Conservation (phyloP, 2,329 filamentous ascomycete species). For the Aspergillus hortae region DNA sequence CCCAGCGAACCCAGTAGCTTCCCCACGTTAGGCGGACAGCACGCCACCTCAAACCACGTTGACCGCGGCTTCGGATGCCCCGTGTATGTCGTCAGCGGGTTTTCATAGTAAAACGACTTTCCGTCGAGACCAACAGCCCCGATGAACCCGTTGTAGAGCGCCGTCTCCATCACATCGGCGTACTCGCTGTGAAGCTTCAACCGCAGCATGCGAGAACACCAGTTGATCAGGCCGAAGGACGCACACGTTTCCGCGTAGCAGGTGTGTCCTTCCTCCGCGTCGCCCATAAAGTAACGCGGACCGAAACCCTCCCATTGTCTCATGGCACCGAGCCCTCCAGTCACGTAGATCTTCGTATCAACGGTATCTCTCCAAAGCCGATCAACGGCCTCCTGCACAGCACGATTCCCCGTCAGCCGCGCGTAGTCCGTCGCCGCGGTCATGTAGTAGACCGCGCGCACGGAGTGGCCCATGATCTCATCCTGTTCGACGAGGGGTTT, state of each 20-base stretch:
- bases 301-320: conserved; percentile 48
- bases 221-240: conserved; percentile 58
- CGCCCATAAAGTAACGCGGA: conserved; percentile 56
- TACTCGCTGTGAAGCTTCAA: conserved; percentile 52
- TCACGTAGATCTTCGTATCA: background rate
- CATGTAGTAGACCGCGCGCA: conserved; percentile 59
- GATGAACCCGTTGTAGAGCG: conserved; percentile 59
- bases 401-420: conserved; percentile 25
- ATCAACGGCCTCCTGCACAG: conserved; percentile 47
- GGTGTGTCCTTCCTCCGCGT: conserved; percentile 58
- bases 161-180: conserved; percentile 59
- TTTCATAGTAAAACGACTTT: conserved; percentile 59
- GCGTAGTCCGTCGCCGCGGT: conserved; percentile 57
- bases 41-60: conserved; percentile 59
- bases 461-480: conserved; percentile 55
- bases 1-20: conserved; percentile 48
- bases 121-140: conserved; percentile 56
- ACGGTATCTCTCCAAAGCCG: background rate
- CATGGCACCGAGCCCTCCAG: background rate
- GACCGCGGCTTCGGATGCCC: conserved; percentile 48
- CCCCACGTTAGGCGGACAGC: conserved; percentile 59
- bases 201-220: conserved; percentile 55
- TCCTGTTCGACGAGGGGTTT: conserved; percentile 1
- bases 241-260: conserved; percentile 63
- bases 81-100: conserved; percentile 56